phyloP scores from a whole-genome alignment of 192 early-diverging fungal species.

The Gonapodya sp. region DNA sequence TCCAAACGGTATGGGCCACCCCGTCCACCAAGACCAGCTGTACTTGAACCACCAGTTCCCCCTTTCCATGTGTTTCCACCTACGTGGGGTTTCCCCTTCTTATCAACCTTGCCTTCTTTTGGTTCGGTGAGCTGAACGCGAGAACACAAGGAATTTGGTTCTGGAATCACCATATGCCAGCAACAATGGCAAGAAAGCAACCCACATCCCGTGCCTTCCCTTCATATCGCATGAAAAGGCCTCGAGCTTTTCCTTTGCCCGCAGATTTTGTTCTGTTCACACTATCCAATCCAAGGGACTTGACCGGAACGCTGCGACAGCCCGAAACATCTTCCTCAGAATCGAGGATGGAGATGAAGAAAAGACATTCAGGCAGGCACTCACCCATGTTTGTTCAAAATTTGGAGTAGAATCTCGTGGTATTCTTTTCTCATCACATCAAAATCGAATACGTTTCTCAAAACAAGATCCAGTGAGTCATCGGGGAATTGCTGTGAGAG shows the following conservation, averaged over 20 bases:
- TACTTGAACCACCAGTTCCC: constrained; percentile 34
- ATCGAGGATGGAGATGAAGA: too few relatives aligned
- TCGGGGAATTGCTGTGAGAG: constrained; percentile 44
- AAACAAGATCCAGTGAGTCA: constrained; percentile 54
- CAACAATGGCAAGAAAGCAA: neutral
- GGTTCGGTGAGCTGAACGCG: neutral
- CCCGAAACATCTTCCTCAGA: too few relatives aligned
- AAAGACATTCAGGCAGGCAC: too few relatives aligned
- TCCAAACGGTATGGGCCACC: constrained; percentile 34
- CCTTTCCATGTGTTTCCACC: constrained; percentile 15
- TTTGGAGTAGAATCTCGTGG: constrained; percentile 57
- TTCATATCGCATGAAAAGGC: neutral
- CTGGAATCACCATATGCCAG: neutral
- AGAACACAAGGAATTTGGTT: neutral
- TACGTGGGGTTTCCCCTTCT: neutral
- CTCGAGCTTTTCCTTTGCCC: neutral
- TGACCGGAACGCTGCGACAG: neutral
- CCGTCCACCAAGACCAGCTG: constrained; percentile 35
- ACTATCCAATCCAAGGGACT: neutral
- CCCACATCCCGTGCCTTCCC: neutral
- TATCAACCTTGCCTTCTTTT: neutral
- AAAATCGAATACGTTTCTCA: constrained; percentile 77
- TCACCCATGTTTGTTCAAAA: constrained; percentile 56
- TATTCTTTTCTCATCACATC: constrained; percentile 43
- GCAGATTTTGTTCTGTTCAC: neutral